phyloP scores from a whole-genome alignment of 306 rosid genomes.

The Prunus mongolica region DNA sequence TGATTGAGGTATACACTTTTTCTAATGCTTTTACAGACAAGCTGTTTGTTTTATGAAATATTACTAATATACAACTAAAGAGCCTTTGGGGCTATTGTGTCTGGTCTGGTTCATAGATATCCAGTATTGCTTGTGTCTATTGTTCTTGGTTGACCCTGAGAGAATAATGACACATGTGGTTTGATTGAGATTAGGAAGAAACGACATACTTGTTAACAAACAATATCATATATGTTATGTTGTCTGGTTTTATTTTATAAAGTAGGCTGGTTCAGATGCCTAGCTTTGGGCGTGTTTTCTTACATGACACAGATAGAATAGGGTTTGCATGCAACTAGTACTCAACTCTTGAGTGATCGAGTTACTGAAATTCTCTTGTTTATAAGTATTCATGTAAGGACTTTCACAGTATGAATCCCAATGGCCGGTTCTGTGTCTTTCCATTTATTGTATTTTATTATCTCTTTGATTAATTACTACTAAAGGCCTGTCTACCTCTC shows the following conservation, averaged over 20 bases:
- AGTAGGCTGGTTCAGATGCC: not conserved
- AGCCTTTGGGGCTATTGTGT: not conserved
- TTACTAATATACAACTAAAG: not conserved
- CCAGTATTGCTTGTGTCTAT: not conserved
- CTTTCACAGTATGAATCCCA: not conserved
- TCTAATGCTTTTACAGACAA: not conserved
- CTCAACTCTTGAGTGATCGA: not conserved
- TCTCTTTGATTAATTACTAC: not conserved
- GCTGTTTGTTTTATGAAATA: not conserved
- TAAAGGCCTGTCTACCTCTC: constrained; percentile 1
- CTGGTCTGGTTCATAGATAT: constrained; percentile 1
- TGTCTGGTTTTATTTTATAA: not conserved
- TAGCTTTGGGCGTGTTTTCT: constrained; percentile 4
- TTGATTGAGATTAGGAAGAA: constrained; percentile 1
- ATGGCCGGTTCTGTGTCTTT: not conserved
- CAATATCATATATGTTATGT: not conserved
- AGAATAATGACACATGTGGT: not conserved
- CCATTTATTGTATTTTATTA: not conserved
- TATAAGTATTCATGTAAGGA: not conserved
- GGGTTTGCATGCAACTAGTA: not conserved
- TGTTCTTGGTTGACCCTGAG: not conserved
- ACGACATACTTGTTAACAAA: not conserved
- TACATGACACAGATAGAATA: constrained; percentile 17
- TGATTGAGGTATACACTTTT: constrained; percentile 73
- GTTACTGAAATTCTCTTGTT: not conserved